These are phyloP conservation scores for Amylocarpus encephaloides DNA, from an alignment of 2,329 filamentous ascomycete genomes.

Conservation along the genomic window DNA sequence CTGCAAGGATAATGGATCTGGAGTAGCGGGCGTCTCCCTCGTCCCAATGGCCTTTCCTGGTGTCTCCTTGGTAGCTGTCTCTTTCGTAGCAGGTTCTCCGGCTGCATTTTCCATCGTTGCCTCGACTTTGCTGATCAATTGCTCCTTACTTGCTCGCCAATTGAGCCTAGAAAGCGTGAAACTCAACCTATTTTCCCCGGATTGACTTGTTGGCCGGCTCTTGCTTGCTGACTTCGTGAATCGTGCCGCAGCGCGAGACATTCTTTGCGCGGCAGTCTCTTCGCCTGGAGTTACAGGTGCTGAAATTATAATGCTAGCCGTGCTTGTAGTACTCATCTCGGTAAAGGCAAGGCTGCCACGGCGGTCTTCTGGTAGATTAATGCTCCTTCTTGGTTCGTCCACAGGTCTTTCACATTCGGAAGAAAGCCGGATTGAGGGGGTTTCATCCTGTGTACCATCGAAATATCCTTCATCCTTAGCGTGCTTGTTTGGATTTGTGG, in stretches of 20 bases:
- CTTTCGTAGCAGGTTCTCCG: conserved; percentile 8
- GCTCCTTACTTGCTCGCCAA: conserved; percentile 28
- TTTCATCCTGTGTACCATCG: conserved; percentile 36
- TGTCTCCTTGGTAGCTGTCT: not conserved
- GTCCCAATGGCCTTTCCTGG: too few relatives aligned
- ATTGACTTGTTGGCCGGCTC: conserved; percentile 53
- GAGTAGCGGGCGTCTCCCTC: too few relatives aligned
- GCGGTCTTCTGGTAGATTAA: conserved; percentile 41
- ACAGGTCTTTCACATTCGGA: conserved; percentile 43
- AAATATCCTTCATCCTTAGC: conserved; percentile 37
- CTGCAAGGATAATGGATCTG: not conserved
- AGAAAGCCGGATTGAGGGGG: conserved; percentile 46
- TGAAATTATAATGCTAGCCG: conserved; percentile 36
- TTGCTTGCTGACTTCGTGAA: conserved; percentile 42
- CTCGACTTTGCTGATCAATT: conserved; percentile 22
- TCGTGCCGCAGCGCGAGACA: conserved; percentile 52
- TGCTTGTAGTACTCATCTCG: conserved; percentile 36
- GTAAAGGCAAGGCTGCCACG: conserved; percentile 47
- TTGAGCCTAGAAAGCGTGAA: conserved; percentile 45
- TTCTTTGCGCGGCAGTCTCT: conserved; percentile 46
- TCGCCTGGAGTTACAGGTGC: conserved; percentile 43
- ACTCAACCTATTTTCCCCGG: conserved; percentile 51
- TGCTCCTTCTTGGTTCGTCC: conserved; percentile 34
- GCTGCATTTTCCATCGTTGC: too few relatives aligned
- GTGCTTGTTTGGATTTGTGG: conserved; percentile 5